Evolutionary conservation across 2,329 filamentous ascomycete genomes (phyloP), one percentile per base, ranked within the genome.

Genomic region (Arthroderma uncinatum): DNA sequence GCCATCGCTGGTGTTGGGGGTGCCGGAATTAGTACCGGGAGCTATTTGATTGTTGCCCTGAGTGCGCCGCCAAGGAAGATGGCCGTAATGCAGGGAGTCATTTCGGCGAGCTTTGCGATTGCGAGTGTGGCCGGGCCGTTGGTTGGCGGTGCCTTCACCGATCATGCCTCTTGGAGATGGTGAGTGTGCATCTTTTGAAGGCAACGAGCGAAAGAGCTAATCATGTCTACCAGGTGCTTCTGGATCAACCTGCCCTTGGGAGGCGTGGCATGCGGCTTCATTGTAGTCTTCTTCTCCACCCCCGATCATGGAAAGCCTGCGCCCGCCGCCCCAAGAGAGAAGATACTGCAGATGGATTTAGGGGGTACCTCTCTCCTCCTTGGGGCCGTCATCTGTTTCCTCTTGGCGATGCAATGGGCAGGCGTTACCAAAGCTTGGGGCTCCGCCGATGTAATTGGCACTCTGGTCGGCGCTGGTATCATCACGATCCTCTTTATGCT

Each of bases 391-490:
- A 55, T 65, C 7, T 64, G 61, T 55, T 61, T 64, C 10, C 58
- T 63, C 12, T 60, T 67, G 12, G 65, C 65, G 8, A 55, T 67
- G 9, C 62, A 67, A 57, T 67, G 64, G 61, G 65, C 64, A 39
- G 65, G 64, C 4, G 23, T 54, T 3, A 58, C 57, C 14, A 61
- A 65, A 37, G 30, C 54, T 6, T 66, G 64, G 65, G 62, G 47
- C 30, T 58, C 60, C 40, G 53, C 57, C 39, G 37, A 57, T 8
- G 52, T 66, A 9, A 61, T 66, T 44, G 62, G 59, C 4, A 58
- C 60, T 9, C 54, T 66, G 5, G 63, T 64, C 21, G 56, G 60
- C 55, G 14, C 53, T 64, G 36, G 40, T 64, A n/a, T n/a, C n/a
- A n/a, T n/a, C n/a, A n/a, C n/a, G n/a, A n/a, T n/a, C n/a, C n/a